Conservation (phyloP, 75 land plant species). For the Cryptomeria japonica region DNA sequence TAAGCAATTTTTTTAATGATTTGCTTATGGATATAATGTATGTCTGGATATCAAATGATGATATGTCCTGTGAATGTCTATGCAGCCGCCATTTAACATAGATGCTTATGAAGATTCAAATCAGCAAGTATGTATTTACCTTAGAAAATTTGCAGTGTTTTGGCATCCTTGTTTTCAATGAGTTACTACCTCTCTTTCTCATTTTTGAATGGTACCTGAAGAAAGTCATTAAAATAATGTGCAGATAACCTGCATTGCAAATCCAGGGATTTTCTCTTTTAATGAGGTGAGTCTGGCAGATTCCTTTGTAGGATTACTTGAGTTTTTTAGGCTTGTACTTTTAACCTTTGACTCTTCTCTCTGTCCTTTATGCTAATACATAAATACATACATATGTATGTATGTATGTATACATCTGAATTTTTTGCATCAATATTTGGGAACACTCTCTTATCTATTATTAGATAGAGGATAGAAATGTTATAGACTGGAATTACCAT, state of each 20-base stretch:
- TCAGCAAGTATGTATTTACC: conserved; percentile 49
- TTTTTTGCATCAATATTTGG: too few species aligned
- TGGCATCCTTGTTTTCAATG: not conserved
- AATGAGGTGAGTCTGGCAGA: conserved; percentile 55
- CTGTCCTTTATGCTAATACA: too few species aligned
- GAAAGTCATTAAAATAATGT: not conserved
- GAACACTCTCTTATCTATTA: too few species aligned
- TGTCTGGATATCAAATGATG: not conserved
- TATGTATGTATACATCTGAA: too few species aligned
- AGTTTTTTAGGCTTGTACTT: not conserved
- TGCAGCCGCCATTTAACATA: conserved; percentile 79
- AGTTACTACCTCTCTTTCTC: not conserved
- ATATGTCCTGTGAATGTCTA: conserved; percentile 5
- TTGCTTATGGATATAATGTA: not conserved
- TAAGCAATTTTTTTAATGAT: not conserved
- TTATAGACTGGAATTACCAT: too few species aligned
- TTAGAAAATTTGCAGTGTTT: not conserved
- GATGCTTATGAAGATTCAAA: conserved; percentile 46
- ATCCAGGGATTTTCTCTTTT: conserved; percentile 62
- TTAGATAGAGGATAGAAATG: too few species aligned
- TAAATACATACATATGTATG: too few species aligned
- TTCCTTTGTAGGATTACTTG: not conserved
- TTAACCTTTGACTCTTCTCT: too few species aligned
- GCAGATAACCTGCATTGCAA: conserved; percentile 68
- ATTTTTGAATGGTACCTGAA: not conserved